Conservation (phyloP, 2,329 filamentous ascomycete species). For the Phialophora verrucosa region DNA sequence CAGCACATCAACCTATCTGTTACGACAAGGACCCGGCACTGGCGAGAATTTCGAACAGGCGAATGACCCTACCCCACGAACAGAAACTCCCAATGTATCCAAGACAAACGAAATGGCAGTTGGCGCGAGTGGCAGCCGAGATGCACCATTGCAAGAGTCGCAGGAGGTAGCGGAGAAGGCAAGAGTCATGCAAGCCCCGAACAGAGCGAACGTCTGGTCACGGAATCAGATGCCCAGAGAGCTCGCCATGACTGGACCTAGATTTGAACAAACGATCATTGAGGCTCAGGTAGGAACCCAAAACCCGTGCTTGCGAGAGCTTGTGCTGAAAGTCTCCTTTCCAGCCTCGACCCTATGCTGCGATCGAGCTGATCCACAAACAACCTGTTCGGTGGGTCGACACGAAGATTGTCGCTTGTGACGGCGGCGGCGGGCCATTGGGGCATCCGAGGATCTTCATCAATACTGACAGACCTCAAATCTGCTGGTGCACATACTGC, state of each 20-base stretch:
- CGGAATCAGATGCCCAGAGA: conserved; percentile 80
- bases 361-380: conserved; percentile 95
- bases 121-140: conserved; percentile 56
- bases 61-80: conserved; percentile 64
- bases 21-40: conserved; percentile 35
- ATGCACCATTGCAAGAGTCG: conserved; percentile 62
- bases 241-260: conserved; percentile 86
- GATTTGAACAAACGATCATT: conserved; percentile 98
- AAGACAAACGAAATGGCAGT: conserved; percentile 64
- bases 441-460: conserved; percentile 96
- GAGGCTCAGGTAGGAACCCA: conserved; percentile 72
- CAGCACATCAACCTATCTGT: conserved; percentile 36
- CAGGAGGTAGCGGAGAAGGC: conserved; percentile 61
- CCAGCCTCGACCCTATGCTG: conserved; percentile 85
- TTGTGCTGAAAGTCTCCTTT: conserved; percentile 16
- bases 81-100: conserved; percentile 61
- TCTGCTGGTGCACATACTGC: conserved; percentile 88
- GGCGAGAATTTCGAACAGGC: conserved; percentile 52
- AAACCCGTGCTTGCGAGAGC: not conserved
- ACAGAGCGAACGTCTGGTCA: conserved; percentile 81
- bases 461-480: conserved; percentile 97
- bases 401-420: conserved; percentile 79
- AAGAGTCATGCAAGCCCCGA: conserved; percentile 79
- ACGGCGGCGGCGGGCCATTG: conserved; percentile 86
- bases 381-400: conserved; percentile 93